Percentiles rank a stretch among this genome's conserved stretches.
Conservation (phyloP, 371 early-diverging fungal genomes). For the Zychaea mexicana region DNA sequence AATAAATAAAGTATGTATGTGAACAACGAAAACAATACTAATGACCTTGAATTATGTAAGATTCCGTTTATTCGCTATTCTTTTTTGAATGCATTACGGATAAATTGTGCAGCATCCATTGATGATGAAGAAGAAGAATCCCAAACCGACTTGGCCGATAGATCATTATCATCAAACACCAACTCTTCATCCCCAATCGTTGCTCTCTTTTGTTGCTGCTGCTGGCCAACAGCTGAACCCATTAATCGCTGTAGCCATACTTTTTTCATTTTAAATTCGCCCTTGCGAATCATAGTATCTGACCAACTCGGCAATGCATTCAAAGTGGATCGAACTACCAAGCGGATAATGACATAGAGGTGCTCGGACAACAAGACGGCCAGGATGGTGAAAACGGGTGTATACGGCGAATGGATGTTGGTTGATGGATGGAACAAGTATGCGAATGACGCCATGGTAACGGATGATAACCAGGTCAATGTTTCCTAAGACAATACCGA, state of each 20-base stretch:
- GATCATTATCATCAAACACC: too few species aligned
- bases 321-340: slow-evolving; percentile 31
- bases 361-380: slow-evolving; percentile 51
- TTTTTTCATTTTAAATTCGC: slow-evolving; percentile 46
- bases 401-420: slow-evolving; percentile 44
- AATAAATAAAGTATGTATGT: too few species aligned
- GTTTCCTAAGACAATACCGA: too few species aligned
- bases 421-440: slow-evolving; percentile 67
- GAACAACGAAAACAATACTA: too few species aligned
- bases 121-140: background rate
- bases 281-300: slow-evolving; percentile 34
- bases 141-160: background rate
- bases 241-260: slow-evolving; percentile 36
- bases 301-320: slow-evolving; percentile 36
- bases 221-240: background rate
- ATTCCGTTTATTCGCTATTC: too few species aligned
- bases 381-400: slow-evolving; percentile 41
- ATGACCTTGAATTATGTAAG: too few species aligned
- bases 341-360: slow-evolving; percentile 33
- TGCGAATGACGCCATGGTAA: slow-evolving; percentile 75
- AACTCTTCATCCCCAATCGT: too few species aligned
- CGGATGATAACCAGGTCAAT: slow-evolving; percentile 71
- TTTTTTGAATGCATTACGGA: slow-evolving; percentile 9
- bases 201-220: too few species aligned
- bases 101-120: background rate